Conservation (phyloP, 768 basidiomycete genomes). For the Cystofilobasidium macerans region DNA sequence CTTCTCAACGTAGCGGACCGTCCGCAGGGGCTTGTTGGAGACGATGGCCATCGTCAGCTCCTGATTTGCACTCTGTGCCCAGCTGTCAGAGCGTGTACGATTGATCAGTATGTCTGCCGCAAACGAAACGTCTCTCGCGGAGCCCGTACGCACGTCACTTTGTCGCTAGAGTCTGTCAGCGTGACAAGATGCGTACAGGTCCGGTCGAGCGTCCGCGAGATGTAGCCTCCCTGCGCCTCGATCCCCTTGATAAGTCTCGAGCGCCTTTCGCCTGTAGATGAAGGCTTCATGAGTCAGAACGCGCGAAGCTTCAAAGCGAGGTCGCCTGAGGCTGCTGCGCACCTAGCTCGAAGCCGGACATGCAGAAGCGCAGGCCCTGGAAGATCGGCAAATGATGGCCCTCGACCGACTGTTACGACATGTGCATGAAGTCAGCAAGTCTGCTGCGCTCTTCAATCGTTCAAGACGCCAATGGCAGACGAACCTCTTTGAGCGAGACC, state of each 20-base stretch:
- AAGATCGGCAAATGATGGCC: slow-evolving; percentile 63
- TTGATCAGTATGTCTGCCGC: slow-evolving; percentile 29
- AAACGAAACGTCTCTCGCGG: slow-evolving; percentile 28
- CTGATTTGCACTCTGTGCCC: slow-evolving; percentile 54
- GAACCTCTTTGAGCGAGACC: slow-evolving; percentile 55
- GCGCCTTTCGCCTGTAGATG: slow-evolving; percentile 43
- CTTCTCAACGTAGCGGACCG: slow-evolving; percentile 27
- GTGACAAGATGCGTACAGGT: slow-evolving; percentile 78
- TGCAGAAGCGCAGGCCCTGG: slow-evolving; percentile 54
- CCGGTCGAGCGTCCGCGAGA: slow-evolving; percentile 63
- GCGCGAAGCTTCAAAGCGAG: background rate
- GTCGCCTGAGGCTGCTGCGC: slow-evolving; percentile 26
- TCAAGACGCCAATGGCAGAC: slow-evolving; percentile 28
- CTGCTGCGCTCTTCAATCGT: background rate
- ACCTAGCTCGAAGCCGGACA: slow-evolving; percentile 62
- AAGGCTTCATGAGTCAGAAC: background rate
- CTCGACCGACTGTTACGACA: slow-evolving; percentile 46
- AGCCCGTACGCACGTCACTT: slow-evolving; percentile 36
- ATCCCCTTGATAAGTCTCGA: slow-evolving; percentile 56
- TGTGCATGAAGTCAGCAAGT: background rate
- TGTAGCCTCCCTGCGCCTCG: slow-evolving; percentile 52
- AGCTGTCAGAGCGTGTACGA: slow-evolving; percentile 52
- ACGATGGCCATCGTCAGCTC: slow-evolving; percentile 1
- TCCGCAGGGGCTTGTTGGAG: slow-evolving; percentile 29
- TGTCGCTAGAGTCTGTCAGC: slow-evolving; percentile 48